Conservation (phyloP, 2,329 filamentous ascomycete genomes). For the Penicillium sp. region DNA sequence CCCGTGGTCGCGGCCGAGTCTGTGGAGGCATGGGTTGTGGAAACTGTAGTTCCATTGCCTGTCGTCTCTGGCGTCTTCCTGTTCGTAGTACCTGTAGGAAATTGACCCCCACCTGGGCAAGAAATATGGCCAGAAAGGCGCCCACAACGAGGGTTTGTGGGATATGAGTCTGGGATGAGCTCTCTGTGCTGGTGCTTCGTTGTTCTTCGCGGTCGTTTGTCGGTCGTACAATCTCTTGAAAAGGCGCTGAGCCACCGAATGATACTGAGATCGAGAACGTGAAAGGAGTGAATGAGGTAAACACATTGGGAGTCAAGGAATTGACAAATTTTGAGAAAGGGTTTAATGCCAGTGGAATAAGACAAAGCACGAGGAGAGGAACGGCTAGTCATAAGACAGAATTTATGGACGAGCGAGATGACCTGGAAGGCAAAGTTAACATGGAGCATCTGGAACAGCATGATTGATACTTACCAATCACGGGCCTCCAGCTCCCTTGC, state of each 20-base stretch:
- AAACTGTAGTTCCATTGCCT: slow-evolving; percentile 22
- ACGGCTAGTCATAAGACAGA: slow-evolving; percentile 48
- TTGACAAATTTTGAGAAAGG: slow-evolving; percentile 21
- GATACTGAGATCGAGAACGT: slow-evolving; percentile 39
- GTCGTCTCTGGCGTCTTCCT: slow-evolving; percentile 21
- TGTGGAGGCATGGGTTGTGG: slow-evolving; percentile 22
- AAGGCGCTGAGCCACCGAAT: slow-evolving; percentile 23
- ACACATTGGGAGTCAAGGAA: slow-evolving; percentile 25
- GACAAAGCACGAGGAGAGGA: slow-evolving; percentile 36
- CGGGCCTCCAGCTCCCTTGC: slow-evolving; percentile 69
- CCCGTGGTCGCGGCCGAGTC: not conserved
- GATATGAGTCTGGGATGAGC: slow-evolving; percentile 24
- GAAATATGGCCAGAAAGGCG: slow-evolving; percentile 31
- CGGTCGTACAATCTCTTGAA: slow-evolving; percentile 3
- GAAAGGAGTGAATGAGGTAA: slow-evolving; percentile 36
- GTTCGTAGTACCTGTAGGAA: slow-evolving; percentile 27
- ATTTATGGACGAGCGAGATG: slow-evolving; percentile 33
- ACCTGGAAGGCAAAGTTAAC: slow-evolving; percentile 23
- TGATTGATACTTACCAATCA: slow-evolving; percentile 58
- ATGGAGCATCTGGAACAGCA: not conserved
- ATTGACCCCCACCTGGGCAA: slow-evolving; percentile 31
- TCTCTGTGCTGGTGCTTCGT: not conserved
- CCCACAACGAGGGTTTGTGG: slow-evolving; percentile 35
- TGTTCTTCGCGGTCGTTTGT: slow-evolving; percentile 1
- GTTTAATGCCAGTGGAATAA: slow-evolving; percentile 29